Base-by-base conservation (phyloP, 768 basidiomycete genomes). In the Lactarius sanguifluus region DNA sequence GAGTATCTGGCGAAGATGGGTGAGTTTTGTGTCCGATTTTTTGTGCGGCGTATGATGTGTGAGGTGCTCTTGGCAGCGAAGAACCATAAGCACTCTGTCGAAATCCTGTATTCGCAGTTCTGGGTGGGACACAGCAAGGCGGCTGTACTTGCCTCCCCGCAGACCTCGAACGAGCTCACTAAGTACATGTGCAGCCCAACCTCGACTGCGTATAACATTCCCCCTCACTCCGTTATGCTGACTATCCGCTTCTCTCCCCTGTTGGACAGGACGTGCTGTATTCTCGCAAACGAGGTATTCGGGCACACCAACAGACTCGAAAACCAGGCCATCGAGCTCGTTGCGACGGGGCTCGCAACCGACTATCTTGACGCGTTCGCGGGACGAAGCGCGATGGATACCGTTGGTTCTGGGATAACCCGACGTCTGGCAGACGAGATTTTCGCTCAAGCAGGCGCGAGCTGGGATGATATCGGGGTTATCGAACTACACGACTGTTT, bases 401-500 rank as follows among this genome's bases (percentile, higher is more conserved):
- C 93, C 2, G 84, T 90, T n/a, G 92, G 92, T 1, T 92, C 87
- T 61, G 76, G 81, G 61, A 94, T 94, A 91, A 82, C 89, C 3
- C 70, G 82, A 32, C 6, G 7, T 23, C 84, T 84, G 57, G 86
- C 91, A 3, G 84, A 91, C 71, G 79, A 85, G 60, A 89, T 86
- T 1, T 94, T 92, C 73, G 76, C 77, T 50, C 80, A 88, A 50
- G 91, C 92, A 13, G 90, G 86, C 0, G 74, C 85, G 70, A 89
- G 79, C 6, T 78, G 91, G 54, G 85, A 91, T 65, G 82, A 89
- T 32, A 6, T 32, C 32, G 32, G 32, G 32, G 32, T 32, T 65
- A 87, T 94, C 8, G 93, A 95, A 74, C 80, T 94, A 12, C 92
- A 94, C 67, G 92, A 94, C 71, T 94, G 93, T 74, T 94, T 93